Conservation (phyloP, 208 protist genomes). For the Leishmania tarentolae region DNA sequence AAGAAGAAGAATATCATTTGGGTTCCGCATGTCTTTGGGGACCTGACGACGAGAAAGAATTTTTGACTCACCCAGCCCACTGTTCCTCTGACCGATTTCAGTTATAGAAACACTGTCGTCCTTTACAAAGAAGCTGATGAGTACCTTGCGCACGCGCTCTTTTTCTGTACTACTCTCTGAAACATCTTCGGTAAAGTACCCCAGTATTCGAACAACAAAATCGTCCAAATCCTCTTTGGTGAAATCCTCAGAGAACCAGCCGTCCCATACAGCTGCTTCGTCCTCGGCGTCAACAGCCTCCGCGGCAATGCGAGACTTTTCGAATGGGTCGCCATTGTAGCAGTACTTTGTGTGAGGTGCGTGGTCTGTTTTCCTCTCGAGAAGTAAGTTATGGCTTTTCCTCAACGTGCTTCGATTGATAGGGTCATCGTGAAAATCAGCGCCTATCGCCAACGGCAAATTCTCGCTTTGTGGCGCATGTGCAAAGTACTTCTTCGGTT, state of each 20-base stretch:
- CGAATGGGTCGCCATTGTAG: conserved; percentile 50
- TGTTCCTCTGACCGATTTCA: conserved; percentile 72
- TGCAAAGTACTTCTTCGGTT: conserved; percentile 59
- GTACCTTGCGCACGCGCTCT: conserved; percentile 70
- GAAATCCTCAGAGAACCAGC: conserved; percentile 74
- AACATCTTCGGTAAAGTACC: conserved; percentile 78
- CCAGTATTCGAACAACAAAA: conserved; percentile 79
- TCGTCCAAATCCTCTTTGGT: conserved; percentile 62
- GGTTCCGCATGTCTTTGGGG: conserved; percentile 49
- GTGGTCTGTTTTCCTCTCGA: conserved; percentile 54
- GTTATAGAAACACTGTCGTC: conserved; percentile 84
- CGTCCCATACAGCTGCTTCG: conserved; percentile 59
- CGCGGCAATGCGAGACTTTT: conserved; percentile 6
- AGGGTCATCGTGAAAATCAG: conserved; percentile 92
- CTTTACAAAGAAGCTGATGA: conserved; percentile 74
- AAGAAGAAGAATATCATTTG: conserved; percentile 55
- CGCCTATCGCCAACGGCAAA: conserved; percentile 77
- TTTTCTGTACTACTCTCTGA: conserved; percentile 58
- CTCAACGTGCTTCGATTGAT: conserved; percentile 75
- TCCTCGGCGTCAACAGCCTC: conserved; percentile 4
- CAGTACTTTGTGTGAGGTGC: conserved; percentile 84
- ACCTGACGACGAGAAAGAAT: conserved; percentile 85
- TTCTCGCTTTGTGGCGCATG: conserved; percentile 72
- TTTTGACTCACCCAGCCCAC: conserved; percentile 65
- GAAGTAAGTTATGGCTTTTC: conserved; percentile 82